Conservation (phyloP, 1,284 basidiomycete species). For the Pyrrhoderma lamaoense region DNA sequence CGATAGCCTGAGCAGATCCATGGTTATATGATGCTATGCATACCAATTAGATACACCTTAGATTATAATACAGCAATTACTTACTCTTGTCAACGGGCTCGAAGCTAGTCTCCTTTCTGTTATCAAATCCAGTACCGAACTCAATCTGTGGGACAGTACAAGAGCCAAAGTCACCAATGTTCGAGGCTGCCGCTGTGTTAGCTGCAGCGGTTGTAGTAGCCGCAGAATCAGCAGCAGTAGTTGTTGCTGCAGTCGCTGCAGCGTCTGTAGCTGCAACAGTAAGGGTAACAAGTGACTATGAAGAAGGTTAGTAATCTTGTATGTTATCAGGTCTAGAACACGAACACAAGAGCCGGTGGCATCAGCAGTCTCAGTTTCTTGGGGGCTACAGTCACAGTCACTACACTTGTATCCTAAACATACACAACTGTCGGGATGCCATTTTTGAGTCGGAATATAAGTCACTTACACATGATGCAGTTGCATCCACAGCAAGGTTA, state of each 20-base stretch:
- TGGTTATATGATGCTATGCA: slow-evolving; percentile 40
- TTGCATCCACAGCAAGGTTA: not conserved
- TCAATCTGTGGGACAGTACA: slow-evolving; percentile 53
- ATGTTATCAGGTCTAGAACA: slow-evolving; percentile 15
- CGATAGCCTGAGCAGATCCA: slow-evolving; percentile 45
- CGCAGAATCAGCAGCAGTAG: slow-evolving; percentile 8
- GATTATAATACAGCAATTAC: slow-evolving; percentile 17
- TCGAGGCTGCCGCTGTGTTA: slow-evolving; percentile 22
- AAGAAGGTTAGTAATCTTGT: not conserved
- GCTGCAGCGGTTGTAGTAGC: slow-evolving; percentile 21
- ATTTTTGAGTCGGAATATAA: slow-evolving; percentile 8
- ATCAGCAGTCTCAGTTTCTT: slow-evolving; percentile 12
- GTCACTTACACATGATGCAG: slow-evolving; percentile 6
- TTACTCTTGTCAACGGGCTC: slow-evolving; percentile 37
- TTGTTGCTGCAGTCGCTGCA: slow-evolving; percentile 6
- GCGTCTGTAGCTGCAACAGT: slow-evolving; percentile 12
- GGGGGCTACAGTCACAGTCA: slow-evolving; percentile 21
- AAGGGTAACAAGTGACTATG: slow-evolving; percentile 18
- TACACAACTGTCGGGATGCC: not conserved
- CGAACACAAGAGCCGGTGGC: slow-evolving; percentile 16
- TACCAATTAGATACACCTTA: slow-evolving; percentile 9
- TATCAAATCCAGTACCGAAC: slow-evolving; percentile 53
- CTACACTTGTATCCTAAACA: slow-evolving; percentile 22
- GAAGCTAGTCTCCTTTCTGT: slow-evolving; percentile 51
- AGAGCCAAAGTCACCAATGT: slow-evolving; percentile 46